These are phyloP conservation scores for Ophiostoma angusticollis DNA, from an alignment of 2,329 filamentous ascomycete genomes.

Conservation along the genomic window DNA sequence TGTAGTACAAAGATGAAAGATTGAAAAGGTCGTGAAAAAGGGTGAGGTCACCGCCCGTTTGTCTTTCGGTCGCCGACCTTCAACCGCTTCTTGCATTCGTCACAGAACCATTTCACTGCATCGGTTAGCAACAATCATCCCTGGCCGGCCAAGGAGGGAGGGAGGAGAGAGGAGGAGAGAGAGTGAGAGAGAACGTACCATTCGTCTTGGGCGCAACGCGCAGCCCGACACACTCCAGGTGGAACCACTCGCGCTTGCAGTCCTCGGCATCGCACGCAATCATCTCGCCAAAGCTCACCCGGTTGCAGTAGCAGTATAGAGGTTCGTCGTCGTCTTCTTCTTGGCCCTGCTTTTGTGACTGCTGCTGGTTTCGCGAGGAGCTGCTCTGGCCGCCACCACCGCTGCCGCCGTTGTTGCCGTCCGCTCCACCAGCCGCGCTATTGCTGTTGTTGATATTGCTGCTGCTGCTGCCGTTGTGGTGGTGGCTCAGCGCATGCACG, in stretches of 20 bases:
- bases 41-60: conserved; percentile 28
- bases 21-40: not conserved
- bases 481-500: conserved; percentile 13
- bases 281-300: conserved; percentile 74
- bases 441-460: conserved; percentile 9
- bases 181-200: conserved; percentile 38
- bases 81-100: conserved; percentile 59
- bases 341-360: conserved; percentile 24
- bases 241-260: conserved; percentile 71
- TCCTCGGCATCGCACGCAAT: conserved; percentile 64
- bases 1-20: no score
- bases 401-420: conserved; percentile 3
- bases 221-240: conserved; percentile 68
- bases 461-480: conserved; percentile 3
- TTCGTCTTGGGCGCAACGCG: conserved; percentile 66
- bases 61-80: conserved; percentile 41
- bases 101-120: conserved; percentile 69
- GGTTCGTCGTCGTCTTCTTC: conserved; percentile 58
- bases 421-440: not conserved
- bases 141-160: not conserved
- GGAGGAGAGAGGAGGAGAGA: not conserved
- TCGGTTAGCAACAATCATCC: conserved; percentile 3
- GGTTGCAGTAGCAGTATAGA: conserved; percentile 68
- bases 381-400: conserved; percentile 9
- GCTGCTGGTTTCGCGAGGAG: conserved; percentile 2